These are phyloP conservation scores for Centella asiatica DNA, from an alignment of 129 eudicot genomes.

Conservation along the genomic window DNA sequence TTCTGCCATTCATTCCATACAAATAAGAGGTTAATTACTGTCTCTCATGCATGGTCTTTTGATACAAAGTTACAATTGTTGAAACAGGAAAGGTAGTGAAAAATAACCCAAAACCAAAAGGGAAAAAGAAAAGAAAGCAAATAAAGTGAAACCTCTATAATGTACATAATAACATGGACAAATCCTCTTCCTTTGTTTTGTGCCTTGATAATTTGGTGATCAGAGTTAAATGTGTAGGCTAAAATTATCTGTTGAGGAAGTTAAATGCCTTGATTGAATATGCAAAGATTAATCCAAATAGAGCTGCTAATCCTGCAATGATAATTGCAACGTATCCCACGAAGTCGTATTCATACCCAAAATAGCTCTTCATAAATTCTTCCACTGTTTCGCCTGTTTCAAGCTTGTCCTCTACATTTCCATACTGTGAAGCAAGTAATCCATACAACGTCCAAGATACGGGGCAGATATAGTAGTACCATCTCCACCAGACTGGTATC, in stretches of 20 bases:
- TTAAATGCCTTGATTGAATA: slow-evolving; percentile 31
- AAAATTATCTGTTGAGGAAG: slow-evolving; percentile 27
- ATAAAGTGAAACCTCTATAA: neutral
- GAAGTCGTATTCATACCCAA: slow-evolving; percentile 23
- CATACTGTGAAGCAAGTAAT: slow-evolving; percentile 26
- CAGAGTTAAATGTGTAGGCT: too few species aligned
- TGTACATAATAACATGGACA: slow-evolving; percentile 1
- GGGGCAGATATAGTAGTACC: slow-evolving; percentile 31
- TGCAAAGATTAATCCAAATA: slow-evolving; percentile 26
- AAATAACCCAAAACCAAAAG: neutral
- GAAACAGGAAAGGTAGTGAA: neutral
- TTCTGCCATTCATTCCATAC: too few species aligned
- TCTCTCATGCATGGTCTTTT: neutral
- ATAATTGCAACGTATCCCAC: slow-evolving; percentile 21
- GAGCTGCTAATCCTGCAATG: slow-evolving; percentile 17
- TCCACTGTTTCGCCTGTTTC: slow-evolving; percentile 19
- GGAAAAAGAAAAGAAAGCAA: neutral
- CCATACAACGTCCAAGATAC: slow-evolving; percentile 33
- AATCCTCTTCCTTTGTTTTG: neutral
- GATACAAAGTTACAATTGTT: neutral
- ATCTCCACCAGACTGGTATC: slow-evolving; percentile 42
- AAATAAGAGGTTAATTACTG: too few species aligned
- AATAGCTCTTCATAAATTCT: slow-evolving; percentile 21
- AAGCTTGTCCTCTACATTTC: slow-evolving; percentile 18
- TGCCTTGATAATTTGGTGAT: too few species aligned